Evolutionary conservation across 345 rosid genomes (phyloP).

Genomic region (Syzygium jambos): DNA sequence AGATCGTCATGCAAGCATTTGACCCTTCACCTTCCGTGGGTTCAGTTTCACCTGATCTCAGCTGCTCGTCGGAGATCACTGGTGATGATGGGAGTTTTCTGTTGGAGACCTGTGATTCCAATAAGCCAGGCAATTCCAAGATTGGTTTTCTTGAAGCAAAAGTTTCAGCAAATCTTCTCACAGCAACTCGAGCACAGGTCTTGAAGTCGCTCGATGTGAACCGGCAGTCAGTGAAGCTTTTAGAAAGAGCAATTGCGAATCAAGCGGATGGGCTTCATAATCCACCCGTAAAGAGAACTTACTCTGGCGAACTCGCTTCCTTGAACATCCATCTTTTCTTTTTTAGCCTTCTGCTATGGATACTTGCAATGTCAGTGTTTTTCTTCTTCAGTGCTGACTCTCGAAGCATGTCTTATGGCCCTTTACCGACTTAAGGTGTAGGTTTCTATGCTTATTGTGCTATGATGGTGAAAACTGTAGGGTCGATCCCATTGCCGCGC

Average conservation of each 20-base stretch:
- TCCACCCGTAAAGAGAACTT: constrained; percentile 18
- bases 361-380: constrained; percentile 5
- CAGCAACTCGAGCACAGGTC: constrained; percentile 14
- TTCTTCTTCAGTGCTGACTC: neutral
- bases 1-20: neutral
- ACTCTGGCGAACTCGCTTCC: neutral
- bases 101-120: neutral
- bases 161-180: constrained; percentile 9
- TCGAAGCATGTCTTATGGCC: constrained; percentile 4
- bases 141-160: constrained; percentile 11
- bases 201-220: constrained; percentile 13
- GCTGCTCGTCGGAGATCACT: constrained; percentile 5
- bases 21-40: neutral
- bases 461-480: neutral
- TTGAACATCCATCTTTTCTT: neutral
- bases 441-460: neutral
- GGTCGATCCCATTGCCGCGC: neutral
- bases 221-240: constrained; percentile 18
- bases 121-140: neutral
- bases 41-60: neutral
- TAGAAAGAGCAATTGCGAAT: constrained; percentile 16
- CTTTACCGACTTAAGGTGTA: constrained; percentile 20
- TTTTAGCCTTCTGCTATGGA: constrained; percentile 15
- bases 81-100: neutral
- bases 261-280: constrained; percentile 6